Evolutionary conservation across 768 basidiomycete genomes (phyloP).

Genomic region (Hericium rajendrae): DNA sequence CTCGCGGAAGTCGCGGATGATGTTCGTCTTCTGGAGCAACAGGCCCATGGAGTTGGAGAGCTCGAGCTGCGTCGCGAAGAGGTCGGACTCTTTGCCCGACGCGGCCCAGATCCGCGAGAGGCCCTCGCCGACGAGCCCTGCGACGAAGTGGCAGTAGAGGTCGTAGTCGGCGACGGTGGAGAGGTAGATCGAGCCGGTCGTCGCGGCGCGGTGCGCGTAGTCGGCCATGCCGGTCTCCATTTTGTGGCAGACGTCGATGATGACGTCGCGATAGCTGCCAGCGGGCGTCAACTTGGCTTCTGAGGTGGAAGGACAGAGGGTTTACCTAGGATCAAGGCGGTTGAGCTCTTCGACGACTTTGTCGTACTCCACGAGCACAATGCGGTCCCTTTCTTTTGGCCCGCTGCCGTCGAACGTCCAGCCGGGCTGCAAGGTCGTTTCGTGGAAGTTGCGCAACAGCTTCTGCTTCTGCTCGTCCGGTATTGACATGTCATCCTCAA

Average conservation of each 20-base stretch:
- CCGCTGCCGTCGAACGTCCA: constrained; percentile 82
- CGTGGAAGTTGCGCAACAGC: constrained; percentile 73
- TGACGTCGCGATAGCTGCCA: constrained; percentile 62
- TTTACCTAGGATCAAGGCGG: constrained; percentile 53
- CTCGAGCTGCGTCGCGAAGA: constrained; percentile 72
- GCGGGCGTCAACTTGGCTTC: neutral
- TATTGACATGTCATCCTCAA: constrained; percentile 98
- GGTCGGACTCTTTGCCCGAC: constrained; percentile 70
- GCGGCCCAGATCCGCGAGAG: constrained; percentile 82
- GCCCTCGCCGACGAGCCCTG: constrained; percentile 94
- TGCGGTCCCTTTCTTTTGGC: constrained; percentile 80
- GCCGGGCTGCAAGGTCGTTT: constrained; percentile 68
- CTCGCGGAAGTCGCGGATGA: constrained; percentile 91
- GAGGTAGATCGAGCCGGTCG: constrained; percentile 60
- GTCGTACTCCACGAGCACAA: constrained; percentile 77
- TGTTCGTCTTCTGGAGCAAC: constrained; percentile 95
- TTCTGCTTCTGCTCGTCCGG: constrained; percentile 81
- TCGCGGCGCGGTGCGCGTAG: constrained; percentile 68
- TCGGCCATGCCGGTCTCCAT: constrained; percentile 97
- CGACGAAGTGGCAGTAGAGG: constrained; percentile 97
- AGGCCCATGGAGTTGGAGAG: constrained; percentile 93
- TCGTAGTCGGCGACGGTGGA: constrained; percentile 81
- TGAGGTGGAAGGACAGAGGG: constrained; percentile 1
- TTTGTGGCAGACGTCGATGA: constrained; percentile 72
- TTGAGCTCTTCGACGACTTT: constrained; percentile 74